A percentile compares a stretch with the other conserved stretches of the same genome.
These are phyloP conservation scores for Incumbomyces lentus DNA, from an alignment of 2,329 filamentous ascomycete genomes.

Conservation along the genomic window DNA sequence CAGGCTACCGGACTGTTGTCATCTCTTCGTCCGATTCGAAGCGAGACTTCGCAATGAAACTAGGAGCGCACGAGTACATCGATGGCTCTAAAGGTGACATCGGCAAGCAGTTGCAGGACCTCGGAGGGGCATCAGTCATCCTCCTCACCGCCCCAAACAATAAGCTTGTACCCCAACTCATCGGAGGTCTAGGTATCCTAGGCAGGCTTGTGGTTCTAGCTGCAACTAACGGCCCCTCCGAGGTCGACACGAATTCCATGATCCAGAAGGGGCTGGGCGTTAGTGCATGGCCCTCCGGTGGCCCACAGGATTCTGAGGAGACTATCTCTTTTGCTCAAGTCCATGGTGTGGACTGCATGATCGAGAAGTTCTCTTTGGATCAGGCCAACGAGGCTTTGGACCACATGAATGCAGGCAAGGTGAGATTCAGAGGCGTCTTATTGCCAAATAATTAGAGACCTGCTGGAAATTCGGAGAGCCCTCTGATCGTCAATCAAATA, in stretches of 20 bases:
- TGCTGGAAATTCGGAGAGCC: no score
- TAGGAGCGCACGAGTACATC: slow-evolving; percentile 50
- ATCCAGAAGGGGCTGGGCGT: slow-evolving; percentile 39
- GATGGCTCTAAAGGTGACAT: slow-evolving; percentile 31
- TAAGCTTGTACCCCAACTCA: slow-evolving; percentile 26
- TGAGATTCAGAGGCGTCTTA: slow-evolving; percentile 42
- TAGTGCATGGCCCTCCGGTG: slow-evolving; percentile 44
- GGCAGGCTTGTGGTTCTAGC: slow-evolving; percentile 30
- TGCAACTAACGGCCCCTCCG: slow-evolving; percentile 20
- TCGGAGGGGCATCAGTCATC: slow-evolving; percentile 26
- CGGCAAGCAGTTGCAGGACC: slow-evolving; percentile 25
- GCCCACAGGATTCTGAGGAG: slow-evolving; percentile 43
- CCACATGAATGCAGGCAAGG: slow-evolving; percentile 40
- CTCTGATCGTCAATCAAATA: no score
- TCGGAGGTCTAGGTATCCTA: slow-evolving; percentile 26
- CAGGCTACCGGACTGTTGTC: slow-evolving; percentile 44
- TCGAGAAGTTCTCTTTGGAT: slow-evolving; percentile 44
- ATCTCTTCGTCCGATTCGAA: slow-evolving; percentile 41
- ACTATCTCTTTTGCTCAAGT: slow-evolving; percentile 40
- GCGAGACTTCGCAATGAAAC: slow-evolving; percentile 42
- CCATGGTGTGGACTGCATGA: slow-evolving; percentile 41
- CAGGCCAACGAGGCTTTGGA: slow-evolving; percentile 41
- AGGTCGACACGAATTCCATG: slow-evolving; percentile 26
- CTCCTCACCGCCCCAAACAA: slow-evolving; percentile 30
- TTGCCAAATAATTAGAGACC: slow-evolving; percentile 19